Evolutionary conservation across 805 yeast species (phyloP), one percentile per base, ranked within the genome.

Genomic region (Grigorovia yakushimaensis): DNA sequence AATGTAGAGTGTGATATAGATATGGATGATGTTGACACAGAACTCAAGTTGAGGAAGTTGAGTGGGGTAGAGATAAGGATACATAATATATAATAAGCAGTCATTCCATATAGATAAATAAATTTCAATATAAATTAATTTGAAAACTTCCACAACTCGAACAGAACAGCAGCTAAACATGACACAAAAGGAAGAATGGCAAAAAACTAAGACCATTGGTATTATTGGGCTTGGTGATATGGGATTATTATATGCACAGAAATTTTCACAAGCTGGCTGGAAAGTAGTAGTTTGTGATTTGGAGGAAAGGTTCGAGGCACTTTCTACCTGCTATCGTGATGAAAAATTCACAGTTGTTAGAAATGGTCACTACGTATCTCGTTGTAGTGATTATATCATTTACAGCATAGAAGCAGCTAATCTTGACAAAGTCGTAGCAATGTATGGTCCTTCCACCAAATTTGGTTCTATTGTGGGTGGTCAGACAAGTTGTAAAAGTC

Each of bases 141-240:
- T 30, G 36, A 33, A 7, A 15, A 15, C 17, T 4, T 33, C 37
- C 37, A n/a, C n/a, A n/a, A n/a, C n/a, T n/a, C n/a, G n/a, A 6
- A n/a, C n/a, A 6, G 17, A 4, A 13, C 37, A 6, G 7, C 7
- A 33, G 9, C 6, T 6, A 9, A 23, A 23, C 6, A 33, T 33
- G 37, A 33, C 54, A 7, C 57, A 51, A 37, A 48, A 61, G 6
- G 40, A 44, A 11, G 47, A 54, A 49, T 71, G 74, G 76, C 70
- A 73, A 48, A 48, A 48, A 13, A 52, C 70, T 19, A 83, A 82
- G 60, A 72, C 71, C 19, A 76, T 93, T 42, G 98, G 98, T 1
- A 84, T 93, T 53, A 89, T 93, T 50, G 98, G 98, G 2, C 75
- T 91, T 35, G 98, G 98, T 27, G 98, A 91, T 64, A 93, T 93